A percentile compares a stretch with the other conserved stretches of the same genome.
These are phyloP conservation scores for Clavaria fumosa DNA, from an alignment of 768 basidiomycete species.

Conservation along the genomic window DNA sequence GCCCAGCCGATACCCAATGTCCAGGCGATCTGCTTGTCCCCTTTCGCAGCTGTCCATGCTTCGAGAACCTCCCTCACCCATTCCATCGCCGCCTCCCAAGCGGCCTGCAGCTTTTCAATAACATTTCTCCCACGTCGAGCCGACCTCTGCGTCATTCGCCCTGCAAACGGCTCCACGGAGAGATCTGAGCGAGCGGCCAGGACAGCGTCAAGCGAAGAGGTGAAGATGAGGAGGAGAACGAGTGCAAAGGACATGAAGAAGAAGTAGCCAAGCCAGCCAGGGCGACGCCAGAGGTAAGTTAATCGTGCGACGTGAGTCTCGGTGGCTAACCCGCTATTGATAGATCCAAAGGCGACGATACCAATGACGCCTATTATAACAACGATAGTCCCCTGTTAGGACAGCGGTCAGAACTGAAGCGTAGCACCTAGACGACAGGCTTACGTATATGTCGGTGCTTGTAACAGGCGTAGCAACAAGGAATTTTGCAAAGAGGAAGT, in stretches of 20 bases:
- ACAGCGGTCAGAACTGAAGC: no score
- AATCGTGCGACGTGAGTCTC: constrained; percentile 65
- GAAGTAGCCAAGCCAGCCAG: constrained; percentile 87
- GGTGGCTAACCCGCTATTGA: constrained; percentile 62
- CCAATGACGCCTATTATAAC: constrained; percentile 78
- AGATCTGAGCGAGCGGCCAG: constrained; percentile 58
- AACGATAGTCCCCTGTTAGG: constrained; percentile 58
- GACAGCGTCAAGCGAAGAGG: constrained; percentile 57
- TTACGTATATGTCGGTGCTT: constrained; percentile 67
- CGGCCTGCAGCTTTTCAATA: constrained; percentile 20
- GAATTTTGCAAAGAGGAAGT: constrained; percentile 87
- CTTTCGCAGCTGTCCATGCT: constrained; percentile 58
- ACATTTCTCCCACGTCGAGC: background rate
- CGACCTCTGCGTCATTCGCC: background rate
- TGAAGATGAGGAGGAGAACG: constrained; percentile 47
- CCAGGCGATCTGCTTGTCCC: constrained; percentile 81
- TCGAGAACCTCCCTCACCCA: constrained; percentile 53
- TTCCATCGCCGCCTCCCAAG: constrained; percentile 31
- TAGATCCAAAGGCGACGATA: constrained; percentile 75
- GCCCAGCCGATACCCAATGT: constrained; percentile 90
- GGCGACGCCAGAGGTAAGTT: constrained; percentile 70
- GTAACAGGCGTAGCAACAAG: constrained; percentile 79
- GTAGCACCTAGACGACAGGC: no score
- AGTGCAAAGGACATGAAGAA: constrained; percentile 62
- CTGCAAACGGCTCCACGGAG: constrained; percentile 24